Conservation (phyloP, 768 basidiomycete genomes). For the Leccinum disarticulatum region DNA sequence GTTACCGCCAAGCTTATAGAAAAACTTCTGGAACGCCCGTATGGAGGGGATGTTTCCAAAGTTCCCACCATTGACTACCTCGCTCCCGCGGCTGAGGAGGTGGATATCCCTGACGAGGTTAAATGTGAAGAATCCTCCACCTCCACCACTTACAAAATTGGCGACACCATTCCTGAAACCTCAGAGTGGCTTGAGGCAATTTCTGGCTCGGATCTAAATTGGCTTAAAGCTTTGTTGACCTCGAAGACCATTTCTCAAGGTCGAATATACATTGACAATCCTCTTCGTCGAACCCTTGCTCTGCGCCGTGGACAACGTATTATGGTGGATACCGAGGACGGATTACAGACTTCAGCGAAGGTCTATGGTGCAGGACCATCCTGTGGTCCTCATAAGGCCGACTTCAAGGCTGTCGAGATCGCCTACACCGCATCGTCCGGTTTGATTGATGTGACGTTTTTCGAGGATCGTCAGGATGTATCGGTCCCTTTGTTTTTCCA, state of each 20-base stretch:
- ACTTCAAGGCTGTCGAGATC: slow-evolving; percentile 85
- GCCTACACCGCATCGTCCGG: slow-evolving; percentile 51
- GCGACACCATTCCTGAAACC: slow-evolving; percentile 53
- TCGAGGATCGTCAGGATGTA: slow-evolving; percentile 76
- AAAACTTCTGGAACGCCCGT: slow-evolving; percentile 76
- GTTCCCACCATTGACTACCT: slow-evolving; percentile 89
- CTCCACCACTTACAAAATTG: slow-evolving; percentile 50
- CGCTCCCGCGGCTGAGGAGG: slow-evolving; percentile 46
- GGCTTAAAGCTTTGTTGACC: slow-evolving; percentile 83
- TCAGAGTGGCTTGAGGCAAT: slow-evolving; percentile 81
- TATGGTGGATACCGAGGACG: slow-evolving; percentile 51
- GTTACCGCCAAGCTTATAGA: slow-evolving; percentile 76
- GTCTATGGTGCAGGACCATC: slow-evolving; percentile 82
- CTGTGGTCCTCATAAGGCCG: slow-evolving; percentile 63
- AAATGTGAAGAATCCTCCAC: slow-evolving; percentile 42
- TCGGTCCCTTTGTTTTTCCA: slow-evolving; percentile 79
- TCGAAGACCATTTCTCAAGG: slow-evolving; percentile 88
- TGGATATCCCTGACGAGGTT: slow-evolving; percentile 43
- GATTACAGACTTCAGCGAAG: slow-evolving; percentile 54
- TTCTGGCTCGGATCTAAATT: slow-evolving; percentile 77
- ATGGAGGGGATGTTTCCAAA: slow-evolving; percentile 68
- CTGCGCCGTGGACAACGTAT: slow-evolving; percentile 82
- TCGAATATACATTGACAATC: slow-evolving; percentile 82
- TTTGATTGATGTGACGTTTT: slow-evolving; percentile 70
- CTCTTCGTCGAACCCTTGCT: slow-evolving; percentile 79